Base-by-base conservation (phyloP, 495 filamentous ascomycete genomes). In the Penicillium alfredii region DNA sequence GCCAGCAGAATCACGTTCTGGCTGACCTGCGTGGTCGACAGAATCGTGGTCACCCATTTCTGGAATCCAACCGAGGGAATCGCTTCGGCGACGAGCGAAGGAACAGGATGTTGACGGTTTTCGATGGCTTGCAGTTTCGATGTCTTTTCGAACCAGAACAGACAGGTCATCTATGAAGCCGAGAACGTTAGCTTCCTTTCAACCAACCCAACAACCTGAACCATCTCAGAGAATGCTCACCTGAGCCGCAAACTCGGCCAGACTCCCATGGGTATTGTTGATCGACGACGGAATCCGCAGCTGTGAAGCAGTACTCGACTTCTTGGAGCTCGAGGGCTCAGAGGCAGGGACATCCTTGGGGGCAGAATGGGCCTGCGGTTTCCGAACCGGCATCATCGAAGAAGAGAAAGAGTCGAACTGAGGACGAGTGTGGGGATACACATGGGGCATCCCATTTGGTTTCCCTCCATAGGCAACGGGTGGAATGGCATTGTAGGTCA, bases 121-220 rank as follows among this genome's bases (percentile, higher is more conserved):
- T 90, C 85, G 29, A 92, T 81, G 33, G 69, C 63, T 39, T 80
- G 75, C 10, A 96, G 66, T 26, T 82, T 82, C 11, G 80, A 68
- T 5, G 82, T 81, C n/a, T 81, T 82, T 57, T 97, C 93, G 53
- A 97, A 99, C 93, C 93, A 99, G 66, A 99, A 96, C 18, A 99
- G 71, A 49, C 90, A 95, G 1, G 92, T 94, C 62, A 96, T 83
- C 84, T 97, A 45, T 6, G 22, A 21, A 33, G 11, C 11, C 23
- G 8, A 8, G 2, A 4, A 4, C 8, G 4, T 25, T 25, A 25
- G 23, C 11, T 8, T 3, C 23, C 23, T 8, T 25, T 8, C n/a
- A n/a, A n/a, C 33, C n/a, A 12, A 30, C 6, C 12, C 11, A 8
- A 26, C 11, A 39, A 9, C 9, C 25, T 30, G 21, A 21, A n/a